Percentiles rank a stretch among this genome's conserved stretches.
These are phyloP conservation scores for Pseudonectria foliicola DNA, from an alignment of 2,329 filamentous ascomycete species.

Conservation along the genomic window DNA sequence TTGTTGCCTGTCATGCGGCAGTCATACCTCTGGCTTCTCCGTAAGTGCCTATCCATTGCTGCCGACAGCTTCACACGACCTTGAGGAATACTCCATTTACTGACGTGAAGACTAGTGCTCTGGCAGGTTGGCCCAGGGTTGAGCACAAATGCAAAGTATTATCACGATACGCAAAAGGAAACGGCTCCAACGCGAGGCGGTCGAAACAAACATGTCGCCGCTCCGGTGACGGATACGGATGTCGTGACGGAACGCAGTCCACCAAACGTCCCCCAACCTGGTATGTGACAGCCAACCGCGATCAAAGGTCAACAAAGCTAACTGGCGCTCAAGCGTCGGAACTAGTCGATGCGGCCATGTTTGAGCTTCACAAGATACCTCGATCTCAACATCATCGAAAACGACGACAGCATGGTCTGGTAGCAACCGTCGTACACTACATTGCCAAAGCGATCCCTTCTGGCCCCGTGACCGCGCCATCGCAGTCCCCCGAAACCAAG, in stretches of 20 bases:
- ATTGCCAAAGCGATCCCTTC: constrained; percentile 43
- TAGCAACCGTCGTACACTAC: constrained; percentile 36
- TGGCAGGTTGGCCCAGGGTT: constrained; percentile 36
- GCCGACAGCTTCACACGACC: constrained; percentile 14
- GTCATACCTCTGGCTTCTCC: constrained; percentile 33
- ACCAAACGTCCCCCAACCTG: constrained; percentile 27
- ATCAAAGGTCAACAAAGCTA: constrained; percentile 6
- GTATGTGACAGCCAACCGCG: constrained; percentile 21
- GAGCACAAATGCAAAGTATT: constrained; percentile 33
- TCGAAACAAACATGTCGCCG: constrained; percentile 26
- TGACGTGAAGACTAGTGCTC: constrained; percentile 32
- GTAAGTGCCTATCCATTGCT: constrained; percentile 22
- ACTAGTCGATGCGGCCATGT: constrained; percentile 44
- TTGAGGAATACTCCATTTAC: constrained; percentile 13
- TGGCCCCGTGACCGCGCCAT: constrained; percentile 40
- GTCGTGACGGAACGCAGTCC: constrained; percentile 22
- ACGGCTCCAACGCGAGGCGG: constrained; percentile 18
- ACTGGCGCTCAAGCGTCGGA: constrained; percentile 38
- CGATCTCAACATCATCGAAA: constrained; percentile 36
- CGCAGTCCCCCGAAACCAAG: constrained; percentile 27
- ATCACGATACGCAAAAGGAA: constrained; percentile 25
- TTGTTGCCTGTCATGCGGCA: constrained; percentile 33
- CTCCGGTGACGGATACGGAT: constrained; percentile 26
- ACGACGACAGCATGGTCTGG: constrained; percentile 38
- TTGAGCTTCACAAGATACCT: constrained; percentile 43